Conservation (phyloP, 2,329 filamentous ascomycete genomes). For the Fusarium sp. region DNA sequence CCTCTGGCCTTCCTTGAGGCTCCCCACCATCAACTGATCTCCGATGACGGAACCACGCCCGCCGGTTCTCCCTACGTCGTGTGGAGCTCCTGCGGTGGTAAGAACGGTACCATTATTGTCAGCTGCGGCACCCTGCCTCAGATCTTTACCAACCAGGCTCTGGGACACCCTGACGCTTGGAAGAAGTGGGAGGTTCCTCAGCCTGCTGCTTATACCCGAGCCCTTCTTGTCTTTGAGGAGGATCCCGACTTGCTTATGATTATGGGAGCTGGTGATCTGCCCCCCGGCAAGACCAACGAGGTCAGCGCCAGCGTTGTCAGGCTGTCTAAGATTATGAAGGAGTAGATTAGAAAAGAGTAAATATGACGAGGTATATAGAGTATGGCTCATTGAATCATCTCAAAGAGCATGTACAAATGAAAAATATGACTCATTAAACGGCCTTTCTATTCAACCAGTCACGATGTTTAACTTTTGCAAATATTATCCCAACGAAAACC, state of each 20-base stretch:
- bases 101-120: constrained; percentile 59
- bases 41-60: constrained; percentile 49
- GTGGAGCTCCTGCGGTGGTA: constrained; percentile 58
- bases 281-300: constrained; percentile 60
- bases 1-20: constrained; percentile 53
- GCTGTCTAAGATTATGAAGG: constrained; percentile 45
- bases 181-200: constrained; percentile 51
- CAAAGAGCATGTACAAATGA: neutral
- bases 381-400: neutral
- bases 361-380: neutral
- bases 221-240: constrained; percentile 51
- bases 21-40: constrained; percentile 48
- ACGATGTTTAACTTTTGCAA: neutral
- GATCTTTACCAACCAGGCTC: constrained; percentile 57
- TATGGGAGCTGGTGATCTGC: constrained; percentile 58
- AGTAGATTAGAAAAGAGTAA: neutral
- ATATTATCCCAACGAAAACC: neutral
- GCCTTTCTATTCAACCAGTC: neutral
- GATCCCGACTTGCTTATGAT: constrained; percentile 54
- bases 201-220: constrained; percentile 53
- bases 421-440: neutral
- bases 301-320: constrained; percentile 53
- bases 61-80: constrained; percentile 57
- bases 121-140: constrained; percentile 53
- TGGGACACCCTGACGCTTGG: constrained; percentile 54